These are phyloP conservation scores for Monilinia fructigena DNA, from an alignment of 2,329 filamentous ascomycete genomes.

Conservation along the genomic window DNA sequence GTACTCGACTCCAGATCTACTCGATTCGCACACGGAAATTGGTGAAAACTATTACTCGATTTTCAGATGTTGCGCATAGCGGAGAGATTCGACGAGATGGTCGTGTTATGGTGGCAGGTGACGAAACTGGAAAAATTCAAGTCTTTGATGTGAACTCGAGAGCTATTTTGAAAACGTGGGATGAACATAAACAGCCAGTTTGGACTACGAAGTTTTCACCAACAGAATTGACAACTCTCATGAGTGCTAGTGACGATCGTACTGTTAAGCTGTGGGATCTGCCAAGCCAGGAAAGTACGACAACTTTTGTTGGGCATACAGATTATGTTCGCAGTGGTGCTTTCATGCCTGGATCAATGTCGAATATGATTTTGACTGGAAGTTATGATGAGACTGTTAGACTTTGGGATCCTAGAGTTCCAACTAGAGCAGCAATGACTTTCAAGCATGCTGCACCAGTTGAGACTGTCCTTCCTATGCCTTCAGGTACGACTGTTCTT, in stretches of 20 bases:
- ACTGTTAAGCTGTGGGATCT: constrained; percentile 95
- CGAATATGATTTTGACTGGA: constrained; percentile 78
- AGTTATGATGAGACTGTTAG: constrained; percentile 94
- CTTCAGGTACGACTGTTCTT: constrained; percentile 81
- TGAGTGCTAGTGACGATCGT: constrained; percentile 89
- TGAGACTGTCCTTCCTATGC: constrained; percentile 83
- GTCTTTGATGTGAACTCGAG: constrained; percentile 90
- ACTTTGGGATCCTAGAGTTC: constrained; percentile 85
- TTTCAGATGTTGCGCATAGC: constrained; percentile 85
- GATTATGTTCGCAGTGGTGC: constrained; percentile 89
- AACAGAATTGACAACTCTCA: constrained; percentile 76
- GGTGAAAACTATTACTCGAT: constrained; percentile 89
- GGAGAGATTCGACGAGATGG: constrained; percentile 88
- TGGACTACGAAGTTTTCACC: constrained; percentile 94
- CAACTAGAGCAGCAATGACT: constrained; percentile 73
- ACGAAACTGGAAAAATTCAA: constrained; percentile 88
- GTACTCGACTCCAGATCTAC: constrained; percentile 89
- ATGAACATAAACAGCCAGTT: constrained; percentile 88
- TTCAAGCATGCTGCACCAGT: constrained; percentile 93
- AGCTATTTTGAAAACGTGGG: constrained; percentile 93
- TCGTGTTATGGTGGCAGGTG: constrained; percentile 83
- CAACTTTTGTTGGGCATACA: constrained; percentile 79
- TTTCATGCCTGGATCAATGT: constrained; percentile 73
- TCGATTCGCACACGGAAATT: constrained; percentile 88
- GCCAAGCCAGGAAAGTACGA: constrained; percentile 71